Evolutionary conservation across 1,139 yeast species (phyloP), one percentile per base, ranked within the genome.

Genomic region (Geotrichum klebahnii): DNA sequence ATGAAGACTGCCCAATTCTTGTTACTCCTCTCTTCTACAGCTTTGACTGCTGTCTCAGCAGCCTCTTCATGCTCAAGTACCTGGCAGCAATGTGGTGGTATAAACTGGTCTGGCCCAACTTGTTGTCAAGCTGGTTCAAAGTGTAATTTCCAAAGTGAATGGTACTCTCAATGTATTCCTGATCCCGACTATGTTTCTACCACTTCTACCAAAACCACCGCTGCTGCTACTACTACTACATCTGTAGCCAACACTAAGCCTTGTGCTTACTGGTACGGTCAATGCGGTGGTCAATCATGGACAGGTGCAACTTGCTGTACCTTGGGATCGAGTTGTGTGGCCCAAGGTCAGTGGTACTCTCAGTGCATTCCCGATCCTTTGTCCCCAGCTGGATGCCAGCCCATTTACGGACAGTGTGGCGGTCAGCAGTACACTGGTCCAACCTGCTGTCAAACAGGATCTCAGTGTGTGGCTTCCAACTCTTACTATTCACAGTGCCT

Each of bases 61-160:
- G 24, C 5, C 4, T 8, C 33, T 12, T 51, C n/a, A 53, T 20
- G 41, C 46, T 2, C 35, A 46, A 6, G 19, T 17, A 3, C 50
- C 49, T 19, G 41, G 47, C 10, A n/a, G n/a, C 54, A 51, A 23
- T 51, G 53, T 23, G 54, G 54, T 14, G 54, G 53, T 12, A n/a
- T 8, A 24, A 10, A 5, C 34, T 46, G 34, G 24, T 9, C 36
- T 37, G 54, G 54, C 23, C 34, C 51, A 22, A 51, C 54, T 12
- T 51, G 53, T 31, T 51, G 54, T 26, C 36, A 36, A 19, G 24
- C 50, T 10, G 53, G 53, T 6, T 28, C 50, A 20, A 17, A 20
- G 9, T 47, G 51, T 31, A 40, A 19, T 14, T 23, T 1, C 23
- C 33, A 31, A 12, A 51, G 46, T 28, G 51, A 50, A 16, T 51